These are phyloP conservation scores for Cenchrus americanus DNA, from an alignment of 176 grass and related monocot genomes.

Conservation along the genomic window DNA sequence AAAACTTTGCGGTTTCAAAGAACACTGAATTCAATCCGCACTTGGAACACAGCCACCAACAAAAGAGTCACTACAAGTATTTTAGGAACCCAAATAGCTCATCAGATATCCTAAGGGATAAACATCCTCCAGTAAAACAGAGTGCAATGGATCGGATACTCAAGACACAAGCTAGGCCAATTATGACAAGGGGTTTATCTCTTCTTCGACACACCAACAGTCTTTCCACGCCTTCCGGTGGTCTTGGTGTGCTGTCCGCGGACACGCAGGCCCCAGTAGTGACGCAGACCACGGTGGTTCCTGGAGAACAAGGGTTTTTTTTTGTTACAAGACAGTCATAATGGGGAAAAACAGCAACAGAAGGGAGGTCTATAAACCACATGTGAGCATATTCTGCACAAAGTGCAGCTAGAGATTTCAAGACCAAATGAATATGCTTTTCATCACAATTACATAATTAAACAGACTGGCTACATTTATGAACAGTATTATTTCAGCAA, in stretches of 20 bases:
- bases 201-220: conserved; percentile 91
- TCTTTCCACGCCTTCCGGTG: conserved; percentile 81
- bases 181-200: conserved; percentile 39
- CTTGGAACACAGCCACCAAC: background rate
- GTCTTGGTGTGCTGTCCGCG: conserved; percentile 89
- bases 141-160: background rate
- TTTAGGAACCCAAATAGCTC: background rate
- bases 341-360: too few relatives aligned
- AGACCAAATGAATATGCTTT: background rate
- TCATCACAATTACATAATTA: background rate
- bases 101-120: conserved; percentile 37
- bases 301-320: conserved; percentile 9
- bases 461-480: background rate
- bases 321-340: background rate
- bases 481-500: background rate
- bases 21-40: background rate
- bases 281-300: conserved; percentile 81
- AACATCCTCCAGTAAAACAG: conserved; percentile 7
- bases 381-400: background rate
- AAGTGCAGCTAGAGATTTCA: background rate
- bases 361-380: background rate
- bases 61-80: background rate
- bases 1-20: background rate
- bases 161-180: background rate
- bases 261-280: conserved; percentile 83